A percentile compares a stretch with the other conserved stretches of the same genome.
Conservation (phyloP, 306 rosid genomes). For the Casuarina glauca region DNA sequence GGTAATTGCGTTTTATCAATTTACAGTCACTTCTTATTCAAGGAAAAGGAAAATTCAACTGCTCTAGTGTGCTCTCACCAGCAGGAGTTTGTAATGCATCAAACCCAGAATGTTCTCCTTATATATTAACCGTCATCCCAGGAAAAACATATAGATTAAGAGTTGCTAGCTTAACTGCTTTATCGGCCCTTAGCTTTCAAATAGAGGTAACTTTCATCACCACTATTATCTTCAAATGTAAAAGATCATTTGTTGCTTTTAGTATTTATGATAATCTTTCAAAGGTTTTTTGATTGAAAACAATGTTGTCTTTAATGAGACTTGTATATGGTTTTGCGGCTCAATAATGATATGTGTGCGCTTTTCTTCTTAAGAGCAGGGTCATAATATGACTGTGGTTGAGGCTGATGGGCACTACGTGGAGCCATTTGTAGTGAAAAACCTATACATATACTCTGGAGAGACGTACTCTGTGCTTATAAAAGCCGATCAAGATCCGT, state of each 20-base stretch:
- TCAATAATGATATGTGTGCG: background rate
- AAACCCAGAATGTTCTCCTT: conserved; percentile 67
- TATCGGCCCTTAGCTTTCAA: conserved; percentile 81
- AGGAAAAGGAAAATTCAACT: conserved; percentile 80
- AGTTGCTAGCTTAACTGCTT: conserved; percentile 65
- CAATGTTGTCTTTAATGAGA: background rate
- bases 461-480: conserved; percentile 87
- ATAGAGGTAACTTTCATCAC: conserved; percentile 54
- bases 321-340: background rate
- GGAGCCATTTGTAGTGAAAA: conserved; percentile 72
- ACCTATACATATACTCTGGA: conserved; percentile 75
- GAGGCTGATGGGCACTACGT: conserved; percentile 95
- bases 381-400: conserved; percentile 88
- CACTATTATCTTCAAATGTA: background rate
- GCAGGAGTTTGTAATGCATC: conserved; percentile 47
- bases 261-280: background rate
- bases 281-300: background rate
- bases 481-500: conserved; percentile 67
- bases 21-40: conserved; percentile 78
- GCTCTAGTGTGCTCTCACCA: conserved; percentile 43
- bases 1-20: background rate
- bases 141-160: conserved; percentile 74
- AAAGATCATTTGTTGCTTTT: background rate
- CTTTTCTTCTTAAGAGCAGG: conserved; percentile 39
- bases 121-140: conserved; percentile 45